phyloP scores from a whole-genome alignment of 305 asterid genomes.

The Withania somnifera region DNA sequence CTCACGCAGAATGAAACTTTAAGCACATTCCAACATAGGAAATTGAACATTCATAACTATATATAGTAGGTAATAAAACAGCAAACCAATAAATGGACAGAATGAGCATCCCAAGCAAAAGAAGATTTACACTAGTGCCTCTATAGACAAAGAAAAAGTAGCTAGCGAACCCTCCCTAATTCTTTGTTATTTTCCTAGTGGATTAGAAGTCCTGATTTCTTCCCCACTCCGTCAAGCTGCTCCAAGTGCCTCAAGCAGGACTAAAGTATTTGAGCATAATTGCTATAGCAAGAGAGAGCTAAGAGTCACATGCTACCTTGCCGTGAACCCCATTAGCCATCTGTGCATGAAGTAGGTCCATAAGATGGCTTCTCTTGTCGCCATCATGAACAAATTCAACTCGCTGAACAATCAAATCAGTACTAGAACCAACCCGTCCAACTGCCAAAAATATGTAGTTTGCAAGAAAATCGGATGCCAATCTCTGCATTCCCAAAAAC shows the following conservation, averaged over 20 bases:
- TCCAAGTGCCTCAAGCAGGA: background rate
- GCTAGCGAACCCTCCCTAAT: background rate
- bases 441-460: conserved; percentile 75
- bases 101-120: background rate
- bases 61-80: background rate
- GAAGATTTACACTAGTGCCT: background rate
- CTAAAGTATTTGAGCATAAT: background rate
- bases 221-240: background rate
- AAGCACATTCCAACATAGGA: background rate
- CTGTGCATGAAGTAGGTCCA: conserved; percentile 92
- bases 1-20: background rate
- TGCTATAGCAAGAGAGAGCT: background rate
- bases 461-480: conserved; percentile 86
- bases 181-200: background rate
- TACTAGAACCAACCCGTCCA: conserved; percentile 85
- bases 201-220: background rate
- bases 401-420: conserved; percentile 69
- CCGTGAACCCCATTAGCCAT: conserved; percentile 45
- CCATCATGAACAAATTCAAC: conserved; percentile 58
- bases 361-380: conserved; percentile 79
- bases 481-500: conserved; percentile 42
- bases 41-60: background rate
- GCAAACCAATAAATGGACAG: background rate
- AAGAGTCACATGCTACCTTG: conserved; percentile 29
- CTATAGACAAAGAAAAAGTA: background rate